Conservation (phyloP, 257 asterid genomes). For the Nicotiana sylvestris region DNA sequence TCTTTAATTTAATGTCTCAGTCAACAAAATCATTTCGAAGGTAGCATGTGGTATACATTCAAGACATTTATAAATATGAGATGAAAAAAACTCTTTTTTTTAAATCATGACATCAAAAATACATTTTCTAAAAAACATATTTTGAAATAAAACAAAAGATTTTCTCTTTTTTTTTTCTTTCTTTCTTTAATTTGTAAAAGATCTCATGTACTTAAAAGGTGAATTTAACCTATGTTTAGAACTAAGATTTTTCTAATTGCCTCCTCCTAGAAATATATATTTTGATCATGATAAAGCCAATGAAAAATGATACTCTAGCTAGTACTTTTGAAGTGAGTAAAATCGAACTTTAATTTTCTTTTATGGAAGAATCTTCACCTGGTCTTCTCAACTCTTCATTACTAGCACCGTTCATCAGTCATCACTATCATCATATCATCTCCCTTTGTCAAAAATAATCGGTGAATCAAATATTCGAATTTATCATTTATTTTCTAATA, state of each 20-base stretch:
- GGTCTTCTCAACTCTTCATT: not conserved
- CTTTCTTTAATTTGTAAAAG: not conserved
- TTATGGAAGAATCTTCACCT: not conserved
- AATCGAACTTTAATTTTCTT: not conserved
- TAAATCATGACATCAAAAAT: too few relatives aligned
- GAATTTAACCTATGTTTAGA: not conserved
- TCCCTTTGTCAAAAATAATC: not conserved
- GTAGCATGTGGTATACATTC: not conserved
- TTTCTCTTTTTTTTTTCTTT: not conserved
- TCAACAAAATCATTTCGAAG: not conserved
- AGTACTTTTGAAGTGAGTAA: not conserved
- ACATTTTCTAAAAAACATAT: not conserved
- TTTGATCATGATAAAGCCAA: not conserved
- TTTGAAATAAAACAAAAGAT: not conserved
- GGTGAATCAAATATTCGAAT: not conserved
- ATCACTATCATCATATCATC: not conserved
- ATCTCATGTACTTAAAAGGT: not conserved
- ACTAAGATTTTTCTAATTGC: not conserved
- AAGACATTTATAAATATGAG: not conserved
- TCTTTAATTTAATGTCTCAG: constrained; percentile 6
- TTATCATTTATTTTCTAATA: not conserved
- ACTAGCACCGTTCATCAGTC: not conserved
- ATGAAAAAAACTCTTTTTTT: too few relatives aligned
- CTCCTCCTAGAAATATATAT: not conserved
- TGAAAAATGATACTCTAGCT: not conserved